Conservation (phyloP, 2,329 filamentous ascomycete genomes). For the Davidsoniella eucalypti region DNA sequence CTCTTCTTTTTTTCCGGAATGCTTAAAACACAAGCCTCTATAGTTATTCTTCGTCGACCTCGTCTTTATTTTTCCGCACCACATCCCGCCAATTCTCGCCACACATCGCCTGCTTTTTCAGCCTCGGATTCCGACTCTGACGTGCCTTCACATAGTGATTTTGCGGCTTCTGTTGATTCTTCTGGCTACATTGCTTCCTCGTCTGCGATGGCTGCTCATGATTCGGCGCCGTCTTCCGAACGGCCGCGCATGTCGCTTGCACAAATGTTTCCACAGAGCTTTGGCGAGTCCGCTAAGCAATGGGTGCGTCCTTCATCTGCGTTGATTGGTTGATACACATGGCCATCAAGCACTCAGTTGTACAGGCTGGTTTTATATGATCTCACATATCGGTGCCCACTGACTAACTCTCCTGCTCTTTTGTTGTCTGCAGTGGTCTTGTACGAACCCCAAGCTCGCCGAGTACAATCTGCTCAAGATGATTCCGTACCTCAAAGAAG, state of each 20-base stretch:
- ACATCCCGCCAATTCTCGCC: conserved; percentile 8
- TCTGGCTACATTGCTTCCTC: conserved; percentile 20
- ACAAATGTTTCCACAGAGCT: conserved; percentile 65
- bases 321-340: neutral
- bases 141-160: neutral
- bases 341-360: no score
- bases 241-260: conserved; percentile 18
- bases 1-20: conserved; percentile 21
- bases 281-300: conserved; percentile 81
- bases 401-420: conserved; percentile 8
- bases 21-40: conserved; percentile 27
- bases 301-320: conserved; percentile 45
- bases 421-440: conserved; percentile 50
- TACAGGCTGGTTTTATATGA: neutral
- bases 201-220: conserved; percentile 15
- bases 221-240: conserved; percentile 15
- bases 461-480: conserved; percentile 79
- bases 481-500: conserved; percentile 66
- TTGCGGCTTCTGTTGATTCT: conserved; percentile 14
- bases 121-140: conserved; percentile 13
- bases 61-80: conserved; percentile 22
- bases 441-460: conserved; percentile 62
- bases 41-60: conserved; percentile 25
- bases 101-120: conserved; percentile 3
- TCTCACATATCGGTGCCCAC: neutral